phyloP scores from a whole-genome alignment of 257 asterid species.

The Vinca minor region DNA sequence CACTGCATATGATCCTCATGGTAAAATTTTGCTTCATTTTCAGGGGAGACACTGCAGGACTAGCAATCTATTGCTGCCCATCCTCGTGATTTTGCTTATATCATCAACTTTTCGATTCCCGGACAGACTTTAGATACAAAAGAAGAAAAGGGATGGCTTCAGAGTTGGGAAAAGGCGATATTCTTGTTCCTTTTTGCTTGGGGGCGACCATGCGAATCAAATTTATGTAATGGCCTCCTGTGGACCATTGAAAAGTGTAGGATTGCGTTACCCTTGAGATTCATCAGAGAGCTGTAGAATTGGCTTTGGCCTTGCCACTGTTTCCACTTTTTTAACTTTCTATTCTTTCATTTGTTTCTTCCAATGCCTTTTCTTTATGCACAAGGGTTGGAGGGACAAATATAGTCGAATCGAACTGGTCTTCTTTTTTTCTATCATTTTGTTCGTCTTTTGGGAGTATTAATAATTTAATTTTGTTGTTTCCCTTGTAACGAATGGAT shows the following conservation, averaged over 20 bases:
- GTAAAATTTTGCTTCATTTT: neutral
- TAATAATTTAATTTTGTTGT: too few species aligned
- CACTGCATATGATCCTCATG: too few species aligned
- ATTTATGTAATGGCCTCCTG: too few species aligned
- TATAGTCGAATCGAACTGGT: too few species aligned
- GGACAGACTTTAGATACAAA: neutral
- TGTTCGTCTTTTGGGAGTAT: too few species aligned
- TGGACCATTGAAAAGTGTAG: neutral
- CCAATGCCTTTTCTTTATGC: neutral
- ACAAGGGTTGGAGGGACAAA: too few species aligned
- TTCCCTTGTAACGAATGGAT: too few species aligned
- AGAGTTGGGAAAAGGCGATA: neutral
- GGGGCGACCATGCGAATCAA: too few species aligned
- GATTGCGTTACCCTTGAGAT: too few species aligned
- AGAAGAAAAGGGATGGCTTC: neutral
- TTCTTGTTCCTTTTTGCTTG: too few species aligned
- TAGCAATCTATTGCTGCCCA: neutral
- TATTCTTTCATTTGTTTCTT: conserved; percentile 10
- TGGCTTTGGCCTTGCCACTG: neutral
- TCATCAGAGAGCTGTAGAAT: neutral
- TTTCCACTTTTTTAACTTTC: neutral
- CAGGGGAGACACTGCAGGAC: conserved; percentile 11
- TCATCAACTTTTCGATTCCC: conserved; percentile 3
- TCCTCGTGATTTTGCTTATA: neutral
- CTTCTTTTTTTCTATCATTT: too few species aligned